Conservation (phyloP, 331 rosid species). For the Malus hybrid region DNA sequence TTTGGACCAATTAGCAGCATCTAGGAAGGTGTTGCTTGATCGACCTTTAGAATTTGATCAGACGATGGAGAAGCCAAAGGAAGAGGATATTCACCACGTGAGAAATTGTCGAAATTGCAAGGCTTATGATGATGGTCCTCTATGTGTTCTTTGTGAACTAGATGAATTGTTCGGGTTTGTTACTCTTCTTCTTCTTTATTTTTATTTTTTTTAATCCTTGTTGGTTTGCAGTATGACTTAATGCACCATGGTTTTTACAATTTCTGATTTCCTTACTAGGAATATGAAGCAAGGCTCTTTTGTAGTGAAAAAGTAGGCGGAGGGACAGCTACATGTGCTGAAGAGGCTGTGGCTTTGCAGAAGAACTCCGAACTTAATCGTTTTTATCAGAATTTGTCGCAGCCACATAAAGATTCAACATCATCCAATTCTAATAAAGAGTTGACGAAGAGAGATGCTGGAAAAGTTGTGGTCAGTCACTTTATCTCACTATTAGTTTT, state of each 20-base stretch:
- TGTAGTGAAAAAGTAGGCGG: conserved; percentile 65
- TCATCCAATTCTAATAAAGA: conserved; percentile 42
- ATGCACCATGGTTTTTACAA: conserved; percentile 3
- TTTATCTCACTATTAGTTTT: neutral
- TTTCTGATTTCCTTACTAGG: conserved; percentile 37
- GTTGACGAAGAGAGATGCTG: conserved; percentile 71
- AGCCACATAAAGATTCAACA: conserved; percentile 37
- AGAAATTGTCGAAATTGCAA: conserved; percentile 78
- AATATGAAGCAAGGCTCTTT: conserved; percentile 85
- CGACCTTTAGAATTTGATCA: conserved; percentile 71
- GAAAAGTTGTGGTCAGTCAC: conserved; percentile 81
- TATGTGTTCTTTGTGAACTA: conserved; percentile 74
- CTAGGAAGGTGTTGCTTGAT: conserved; percentile 68
- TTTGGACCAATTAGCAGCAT: conserved; percentile 73
- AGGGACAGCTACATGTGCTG: conserved; percentile 70
- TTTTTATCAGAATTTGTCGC: conserved; percentile 61
- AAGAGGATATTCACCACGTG: conserved; percentile 73
- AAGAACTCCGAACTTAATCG: conserved; percentile 70
- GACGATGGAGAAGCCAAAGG: conserved; percentile 81
- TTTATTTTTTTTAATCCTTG: conserved; percentile 15
- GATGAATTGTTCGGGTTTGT: conserved; percentile 83
- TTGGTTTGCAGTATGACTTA: conserved; percentile 4
- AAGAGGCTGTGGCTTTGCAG: conserved; percentile 86
- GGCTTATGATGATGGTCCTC: conserved; percentile 66
- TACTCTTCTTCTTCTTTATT: neutral